Evolutionary conservation across 495 filamentous ascomycete genomes (phyloP).

Genomic region (Talaromyces thailandensis): DNA sequence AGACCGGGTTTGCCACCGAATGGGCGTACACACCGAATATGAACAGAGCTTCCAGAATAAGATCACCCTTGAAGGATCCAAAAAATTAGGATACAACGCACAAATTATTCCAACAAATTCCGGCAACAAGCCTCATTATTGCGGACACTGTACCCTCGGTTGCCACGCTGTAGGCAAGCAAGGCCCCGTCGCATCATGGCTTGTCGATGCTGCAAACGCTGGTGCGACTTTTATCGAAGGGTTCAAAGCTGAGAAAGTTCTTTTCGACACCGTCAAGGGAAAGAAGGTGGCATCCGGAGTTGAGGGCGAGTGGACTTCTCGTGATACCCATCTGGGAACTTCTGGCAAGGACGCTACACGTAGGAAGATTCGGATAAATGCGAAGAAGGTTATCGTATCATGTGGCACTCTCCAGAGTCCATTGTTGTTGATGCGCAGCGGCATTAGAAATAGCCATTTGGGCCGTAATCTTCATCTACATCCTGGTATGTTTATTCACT

Average conservation of each 20-base stretch:
- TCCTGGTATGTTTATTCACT: slow-evolving; percentile 38
- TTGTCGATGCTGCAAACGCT: slow-evolving; percentile 65
- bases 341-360: slow-evolving; percentile 35
- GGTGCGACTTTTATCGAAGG: slow-evolving; percentile 79
- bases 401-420: slow-evolving; percentile 68
- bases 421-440: slow-evolving; percentile 64
- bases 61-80: slow-evolving; percentile 63
- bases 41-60: slow-evolving; percentile 62
- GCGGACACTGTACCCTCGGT: slow-evolving; percentile 71
- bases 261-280: slow-evolving; percentile 49
- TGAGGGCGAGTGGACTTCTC: slow-evolving; percentile 61
- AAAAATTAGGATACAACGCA: slow-evolving; percentile 64
- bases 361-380: slow-evolving; percentile 59
- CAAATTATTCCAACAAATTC: slow-evolving; percentile 74
- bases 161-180: slow-evolving; percentile 67
- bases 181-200: slow-evolving; percentile 65
- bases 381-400: slow-evolving; percentile 74
- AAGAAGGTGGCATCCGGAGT: slow-evolving; percentile 59
- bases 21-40: slow-evolving; percentile 69
- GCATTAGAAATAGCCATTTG: slow-evolving; percentile 67
- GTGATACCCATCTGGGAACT: slow-evolving; percentile 51
- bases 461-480: slow-evolving; percentile 80
- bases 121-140: slow-evolving; percentile 57
- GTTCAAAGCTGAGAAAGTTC: slow-evolving; percentile 54
- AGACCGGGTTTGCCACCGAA: slow-evolving; percentile 61